Evolutionary conservation across 2,329 filamentous ascomycete species (phyloP), one percentile per base, ranked within the genome.

Genomic region (Apiospora sp.): DNA sequence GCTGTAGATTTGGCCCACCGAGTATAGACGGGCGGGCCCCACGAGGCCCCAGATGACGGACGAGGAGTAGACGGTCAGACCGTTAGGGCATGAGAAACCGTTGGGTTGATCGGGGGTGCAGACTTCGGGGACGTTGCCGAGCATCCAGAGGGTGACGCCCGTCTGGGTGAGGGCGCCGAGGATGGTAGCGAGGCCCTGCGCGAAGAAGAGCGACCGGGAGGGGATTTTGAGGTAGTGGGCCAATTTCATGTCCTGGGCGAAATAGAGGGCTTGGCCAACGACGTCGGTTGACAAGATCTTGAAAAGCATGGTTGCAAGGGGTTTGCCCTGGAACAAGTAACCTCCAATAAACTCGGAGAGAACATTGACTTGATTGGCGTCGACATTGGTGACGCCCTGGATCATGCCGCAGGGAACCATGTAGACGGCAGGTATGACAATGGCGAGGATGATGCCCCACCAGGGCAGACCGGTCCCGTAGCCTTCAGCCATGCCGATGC

Each of bases 361-460:
- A 30, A 81, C 68, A 37, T 70, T 70, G 14, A 87, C 76, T 10
- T 64, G 58, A 71, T 87, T 88, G 44, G 84, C 84, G 71, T 84
- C 80, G 69, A 87, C 84, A 70, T 87, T 87, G 22, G 85, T 85
- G n/a, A 86, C 74, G 1, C 82, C 86, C 70, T 86, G 83, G 74
- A 87, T 84, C 75, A 86, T 85, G 0, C 85, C 85, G 16, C 85
- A 83, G 0, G 85, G 85, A 10, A 87, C 77, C 75, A 87, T 83
- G 73, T 86, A 87, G 34, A 86, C 71, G 30, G 82, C 80, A 1
- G 85, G 84, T 34, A 87, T 80, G 34, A 86, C 34, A 69, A 86
- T 85, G 12, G 84, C 83, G 4, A 86, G 74, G 4, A 87, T 73
- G 24, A 87, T 81, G 5, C 83, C 85, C 79, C 84, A 87, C 27